phyloP scores from a whole-genome alignment of 2,329 filamentous ascomycete species.

The Fonsecaea monophora region DNA sequence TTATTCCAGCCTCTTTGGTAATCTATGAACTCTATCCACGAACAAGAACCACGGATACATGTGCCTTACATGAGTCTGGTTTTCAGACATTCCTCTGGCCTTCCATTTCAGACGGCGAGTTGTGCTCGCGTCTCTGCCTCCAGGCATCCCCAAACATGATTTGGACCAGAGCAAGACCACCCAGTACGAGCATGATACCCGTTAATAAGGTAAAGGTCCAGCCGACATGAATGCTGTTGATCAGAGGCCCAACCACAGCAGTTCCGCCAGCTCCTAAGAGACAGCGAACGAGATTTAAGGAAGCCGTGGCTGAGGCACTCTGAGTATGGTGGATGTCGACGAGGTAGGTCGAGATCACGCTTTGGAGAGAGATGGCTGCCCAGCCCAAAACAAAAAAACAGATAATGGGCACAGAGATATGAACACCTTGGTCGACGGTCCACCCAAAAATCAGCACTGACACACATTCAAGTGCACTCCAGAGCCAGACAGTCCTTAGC shows the following conservation, averaged over 20 bases:
- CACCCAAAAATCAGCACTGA: conserved; percentile 61
- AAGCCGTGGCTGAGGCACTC: conserved; percentile 60
- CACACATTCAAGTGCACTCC: conserved; percentile 53
- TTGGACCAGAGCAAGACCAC: conserved; percentile 10
- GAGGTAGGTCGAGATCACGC: conserved; percentile 59
- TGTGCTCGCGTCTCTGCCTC: background rate
- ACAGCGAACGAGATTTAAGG: conserved; percentile 60
- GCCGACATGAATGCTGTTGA: conserved; percentile 55
- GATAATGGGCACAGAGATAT: conserved; percentile 59
- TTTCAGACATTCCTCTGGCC: background rate
- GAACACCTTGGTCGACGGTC: conserved; percentile 57
- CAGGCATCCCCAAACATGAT: conserved; percentile 6
- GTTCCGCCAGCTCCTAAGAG: conserved; percentile 60
- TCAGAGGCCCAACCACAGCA: conserved; percentile 57
- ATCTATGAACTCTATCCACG: too few species aligned
- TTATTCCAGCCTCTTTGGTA: too few species aligned
- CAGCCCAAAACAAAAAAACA: conserved; percentile 61
- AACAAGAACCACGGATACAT: background rate
- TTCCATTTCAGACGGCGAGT: background rate
- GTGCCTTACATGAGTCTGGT: background rate
- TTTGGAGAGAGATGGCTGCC: conserved; percentile 59
- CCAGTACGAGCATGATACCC: conserved; percentile 13
- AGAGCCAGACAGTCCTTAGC: conserved; percentile 57
- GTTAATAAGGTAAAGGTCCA: conserved; percentile 41
- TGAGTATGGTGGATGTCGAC: conserved; percentile 60